A percentile compares a stretch with the other conserved stretches of the same genome.
Conservation (phyloP, 768 basidiomycete species). For the Kwoniella sp. region DNA sequence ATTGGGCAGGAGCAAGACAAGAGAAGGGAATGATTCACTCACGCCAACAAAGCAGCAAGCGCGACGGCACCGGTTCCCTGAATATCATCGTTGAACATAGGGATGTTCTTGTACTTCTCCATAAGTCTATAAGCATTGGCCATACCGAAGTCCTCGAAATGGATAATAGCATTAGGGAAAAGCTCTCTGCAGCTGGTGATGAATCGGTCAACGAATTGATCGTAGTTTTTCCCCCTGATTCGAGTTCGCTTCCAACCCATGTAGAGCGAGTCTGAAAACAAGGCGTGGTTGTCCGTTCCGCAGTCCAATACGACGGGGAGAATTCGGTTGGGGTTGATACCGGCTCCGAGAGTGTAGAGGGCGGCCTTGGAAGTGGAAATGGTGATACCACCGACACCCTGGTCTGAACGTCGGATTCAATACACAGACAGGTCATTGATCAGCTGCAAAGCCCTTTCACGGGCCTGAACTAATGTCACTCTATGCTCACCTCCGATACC, state of each 20-base stretch:
- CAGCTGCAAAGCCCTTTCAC: not conserved
- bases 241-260: constrained; percentile 77
- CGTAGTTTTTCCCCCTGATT: constrained; percentile 73
- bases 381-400: constrained; percentile 67
- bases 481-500: constrained; percentile 63
- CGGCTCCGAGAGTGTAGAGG: constrained; percentile 61
- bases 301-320: constrained; percentile 56
- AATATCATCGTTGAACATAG: constrained; percentile 74
- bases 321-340: constrained; percentile 56
- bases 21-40: no score
- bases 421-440: no score
- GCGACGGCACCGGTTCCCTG: constrained; percentile 57
- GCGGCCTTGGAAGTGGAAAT: constrained; percentile 68
- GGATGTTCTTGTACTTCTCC: constrained; percentile 56
- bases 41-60: constrained; percentile 69
- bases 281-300: constrained; percentile 56
- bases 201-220: constrained; percentile 75
- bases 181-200: constrained; percentile 55
- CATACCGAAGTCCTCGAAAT: constrained; percentile 57
- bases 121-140: constrained; percentile 56
- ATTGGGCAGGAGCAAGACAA: no score
- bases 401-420: no score
- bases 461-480: not conserved
- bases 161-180: constrained; percentile 56
- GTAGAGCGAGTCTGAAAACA: constrained; percentile 56